These are phyloP conservation scores for Exophiala sp. DNA, from an alignment of 2,329 filamentous ascomycete species.

Conservation along the genomic window DNA sequence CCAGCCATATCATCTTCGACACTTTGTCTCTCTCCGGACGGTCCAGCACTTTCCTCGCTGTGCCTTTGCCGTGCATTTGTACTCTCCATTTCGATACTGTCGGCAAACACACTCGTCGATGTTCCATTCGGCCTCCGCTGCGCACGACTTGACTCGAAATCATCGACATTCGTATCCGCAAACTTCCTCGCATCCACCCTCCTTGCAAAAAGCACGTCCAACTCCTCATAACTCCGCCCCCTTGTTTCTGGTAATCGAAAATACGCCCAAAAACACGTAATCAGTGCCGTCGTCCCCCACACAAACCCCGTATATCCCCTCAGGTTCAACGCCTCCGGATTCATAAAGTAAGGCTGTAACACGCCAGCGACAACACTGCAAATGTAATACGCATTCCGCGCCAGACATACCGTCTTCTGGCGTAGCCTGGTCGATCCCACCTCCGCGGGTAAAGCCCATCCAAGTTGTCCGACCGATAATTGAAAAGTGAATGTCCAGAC, in stretches of 20 bases:
- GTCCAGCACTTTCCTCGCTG: neutral
- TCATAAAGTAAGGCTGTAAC: slow-evolving; percentile 35
- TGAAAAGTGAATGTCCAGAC: slow-evolving; percentile 54
- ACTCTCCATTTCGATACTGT: neutral
- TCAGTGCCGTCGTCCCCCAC: slow-evolving; percentile 34
- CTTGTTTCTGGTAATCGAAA: slow-evolving; percentile 34
- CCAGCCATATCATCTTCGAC: neutral
- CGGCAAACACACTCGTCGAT: neutral
- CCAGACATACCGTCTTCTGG: slow-evolving; percentile 53
- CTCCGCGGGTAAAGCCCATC: slow-evolving; percentile 51
- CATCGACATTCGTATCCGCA: slow-evolving; percentile 17
- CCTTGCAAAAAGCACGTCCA: slow-evolving; percentile 24
- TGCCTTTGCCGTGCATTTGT: neutral
- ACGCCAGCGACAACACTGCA: slow-evolving; percentile 44
- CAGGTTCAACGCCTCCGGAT: slow-evolving; percentile 36
- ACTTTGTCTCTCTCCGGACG: neutral
- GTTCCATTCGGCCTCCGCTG: neutral
- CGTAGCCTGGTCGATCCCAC: slow-evolving; percentile 52
- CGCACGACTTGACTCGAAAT: slow-evolving; percentile 26
- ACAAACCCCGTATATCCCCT: slow-evolving; percentile 41
- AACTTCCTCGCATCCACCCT: slow-evolving; percentile 18
- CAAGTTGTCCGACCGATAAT: slow-evolving; percentile 52
- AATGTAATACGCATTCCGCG: slow-evolving; percentile 50
- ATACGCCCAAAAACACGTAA: slow-evolving; percentile 31
- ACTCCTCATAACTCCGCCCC: slow-evolving; percentile 33